phyloP scores from a whole-genome alignment of 805 yeast species.

The Tetrapisispora iriomotensis region DNA sequence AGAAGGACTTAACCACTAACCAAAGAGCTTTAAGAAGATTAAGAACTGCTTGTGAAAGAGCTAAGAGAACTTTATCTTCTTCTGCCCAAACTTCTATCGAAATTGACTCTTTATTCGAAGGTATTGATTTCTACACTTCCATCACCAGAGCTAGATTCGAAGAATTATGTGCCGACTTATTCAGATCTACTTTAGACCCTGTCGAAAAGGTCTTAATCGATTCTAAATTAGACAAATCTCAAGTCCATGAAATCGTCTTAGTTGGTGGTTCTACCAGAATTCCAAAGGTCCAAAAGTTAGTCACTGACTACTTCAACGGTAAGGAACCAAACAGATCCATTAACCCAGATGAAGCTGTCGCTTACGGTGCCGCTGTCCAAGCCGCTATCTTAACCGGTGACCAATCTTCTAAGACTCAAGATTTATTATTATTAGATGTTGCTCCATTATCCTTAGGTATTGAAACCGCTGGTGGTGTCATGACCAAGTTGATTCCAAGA shows the following conservation, averaged over 20 bases:
- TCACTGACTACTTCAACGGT: conserved; percentile 96
- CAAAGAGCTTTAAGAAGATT: conserved; percentile 97
- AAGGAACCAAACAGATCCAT: conserved; percentile 97
- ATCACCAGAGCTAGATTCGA: conserved; percentile 71
- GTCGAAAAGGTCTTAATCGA: conserved; percentile 43
- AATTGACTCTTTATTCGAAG: conserved; percentile 93
- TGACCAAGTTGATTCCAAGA: conserved; percentile 98
- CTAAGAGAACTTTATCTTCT: conserved; percentile 96
- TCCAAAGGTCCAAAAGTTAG: conserved; percentile 96
- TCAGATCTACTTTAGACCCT: conserved; percentile 92
- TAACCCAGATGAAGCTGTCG: conserved; percentile 99
- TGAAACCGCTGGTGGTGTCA: conserved; percentile 99
- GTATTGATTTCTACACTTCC: conserved; percentile 95
- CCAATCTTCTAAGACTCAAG: conserved; percentile 95
- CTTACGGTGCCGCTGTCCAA: conserved; percentile 99
- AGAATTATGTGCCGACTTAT: conserved; percentile 63
- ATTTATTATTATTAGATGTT: conserved; percentile 91
- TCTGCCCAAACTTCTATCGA: conserved; percentile 95
- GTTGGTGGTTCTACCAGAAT: conserved; percentile 37
- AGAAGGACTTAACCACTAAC: conserved; percentile 85
- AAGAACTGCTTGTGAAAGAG: conserved; percentile 39
- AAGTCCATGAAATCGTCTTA: conserved; percentile 86
- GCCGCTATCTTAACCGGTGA: conserved; percentile 98
- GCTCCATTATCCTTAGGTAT: conserved; percentile 98
- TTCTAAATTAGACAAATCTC: conserved; percentile 85